A percentile compares a stretch with the other conserved stretches of the same genome.
These are phyloP conservation scores for Alnus glutinosa DNA, from an alignment of 306 rosid species.

Conservation along the genomic window DNA sequence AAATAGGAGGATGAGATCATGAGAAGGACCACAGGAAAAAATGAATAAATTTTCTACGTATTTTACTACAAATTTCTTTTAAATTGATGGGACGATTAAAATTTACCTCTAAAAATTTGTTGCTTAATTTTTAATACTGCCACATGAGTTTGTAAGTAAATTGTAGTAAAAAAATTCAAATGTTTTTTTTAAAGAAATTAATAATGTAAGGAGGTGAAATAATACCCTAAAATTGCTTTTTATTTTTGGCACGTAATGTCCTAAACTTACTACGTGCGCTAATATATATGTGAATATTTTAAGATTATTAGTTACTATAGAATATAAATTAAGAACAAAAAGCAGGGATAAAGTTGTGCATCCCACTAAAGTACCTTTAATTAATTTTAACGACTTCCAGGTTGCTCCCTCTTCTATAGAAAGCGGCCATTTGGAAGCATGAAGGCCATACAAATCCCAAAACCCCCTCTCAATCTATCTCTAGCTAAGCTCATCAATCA, in stretches of 20 bases:
- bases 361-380: not conserved
- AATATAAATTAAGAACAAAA: not conserved
- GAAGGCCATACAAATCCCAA: not conserved
- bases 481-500: slow-evolving; percentile 5
- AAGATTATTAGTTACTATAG: not conserved
- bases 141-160: too few species aligned
- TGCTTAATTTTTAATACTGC: too few species aligned
- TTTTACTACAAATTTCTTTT: too few species aligned
- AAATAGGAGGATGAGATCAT: too few species aligned
- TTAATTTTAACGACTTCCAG: not conserved
- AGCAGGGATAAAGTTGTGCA: not conserved
- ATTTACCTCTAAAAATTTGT: too few species aligned
- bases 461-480: not conserved
- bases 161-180: too few species aligned
- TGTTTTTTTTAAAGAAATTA: too few species aligned
- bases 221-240: not conserved
- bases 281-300: not conserved
- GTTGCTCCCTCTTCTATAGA: too few species aligned
- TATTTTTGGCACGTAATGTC: not conserved
- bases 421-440: not conserved
- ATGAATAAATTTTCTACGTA: too few species aligned
- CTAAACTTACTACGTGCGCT: not conserved
- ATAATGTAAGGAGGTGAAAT: not conserved
- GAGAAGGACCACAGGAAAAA: too few species aligned
- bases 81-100: too few species aligned